Percentiles rank a stretch among this genome's conserved stretches.
Conservation (phyloP, 1,284 basidiomycete genomes). For the Coniferiporia sulphurascens region DNA sequence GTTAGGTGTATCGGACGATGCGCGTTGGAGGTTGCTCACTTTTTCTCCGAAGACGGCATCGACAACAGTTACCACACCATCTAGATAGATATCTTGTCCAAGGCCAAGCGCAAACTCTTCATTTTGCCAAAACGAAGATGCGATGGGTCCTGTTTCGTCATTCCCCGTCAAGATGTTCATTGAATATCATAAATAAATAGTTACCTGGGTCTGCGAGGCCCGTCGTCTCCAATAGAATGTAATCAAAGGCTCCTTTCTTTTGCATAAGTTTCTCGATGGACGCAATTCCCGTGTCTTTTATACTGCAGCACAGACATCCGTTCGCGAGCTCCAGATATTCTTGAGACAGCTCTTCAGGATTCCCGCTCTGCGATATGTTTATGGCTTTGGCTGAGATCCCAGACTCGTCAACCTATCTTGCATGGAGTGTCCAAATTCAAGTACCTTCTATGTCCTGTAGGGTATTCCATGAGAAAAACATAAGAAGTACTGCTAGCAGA, state of each 20-base stretch:
- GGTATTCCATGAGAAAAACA: conserved; percentile 18
- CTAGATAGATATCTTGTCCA: conserved; percentile 69
- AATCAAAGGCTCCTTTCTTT: conserved; percentile 81
- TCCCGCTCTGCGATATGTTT: conserved; percentile 63
- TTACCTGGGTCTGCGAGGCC: conserved; percentile 88
- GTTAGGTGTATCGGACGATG: conserved; percentile 11
- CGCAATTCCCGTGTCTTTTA: conserved; percentile 86
- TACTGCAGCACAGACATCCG: conserved; percentile 91
- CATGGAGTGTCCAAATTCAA: conserved; percentile 34
- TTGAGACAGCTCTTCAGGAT: conserved; percentile 59
- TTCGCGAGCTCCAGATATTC: conserved; percentile 88
- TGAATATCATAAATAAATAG: conserved; percentile 12
- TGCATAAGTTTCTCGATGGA: conserved; percentile 88
- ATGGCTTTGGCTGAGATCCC: conserved; percentile 59
- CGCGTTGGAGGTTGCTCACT: conserved; percentile 36
- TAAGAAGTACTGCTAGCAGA: background rate
- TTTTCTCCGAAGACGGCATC: conserved; percentile 81
- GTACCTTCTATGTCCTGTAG: conserved; percentile 62
- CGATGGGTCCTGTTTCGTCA: conserved; percentile 62
- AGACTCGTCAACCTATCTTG: conserved; percentile 8
- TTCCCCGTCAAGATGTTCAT: conserved; percentile 5
- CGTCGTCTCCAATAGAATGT: conserved; percentile 90
- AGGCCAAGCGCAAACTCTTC: conserved; percentile 78
- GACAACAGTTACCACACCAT: conserved; percentile 89
- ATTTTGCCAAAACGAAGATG: conserved; percentile 88